Base-by-base conservation (phyloP, 768 basidiomycete genomes). In the Trametes cubensis region DNA sequence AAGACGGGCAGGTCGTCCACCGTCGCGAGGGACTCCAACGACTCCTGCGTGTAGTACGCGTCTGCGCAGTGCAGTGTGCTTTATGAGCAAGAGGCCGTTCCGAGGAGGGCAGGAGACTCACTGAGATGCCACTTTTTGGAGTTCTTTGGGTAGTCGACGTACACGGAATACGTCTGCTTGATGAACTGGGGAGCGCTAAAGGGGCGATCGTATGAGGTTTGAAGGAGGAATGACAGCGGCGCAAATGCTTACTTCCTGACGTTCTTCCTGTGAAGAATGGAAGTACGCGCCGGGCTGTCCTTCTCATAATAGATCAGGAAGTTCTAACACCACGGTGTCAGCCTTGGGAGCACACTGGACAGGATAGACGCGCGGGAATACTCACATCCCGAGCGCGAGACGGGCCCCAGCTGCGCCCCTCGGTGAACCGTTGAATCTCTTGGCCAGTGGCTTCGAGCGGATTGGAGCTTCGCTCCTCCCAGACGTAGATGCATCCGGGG, bases 1-100 rank as follows among this genome's bases (percentile, higher is more conserved):
- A 92, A 79, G 45, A 79, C 72, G 14, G 84, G 82, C 45, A 83
- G 73, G 52, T 89, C 83, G 54, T 88, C 81, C 46, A 92, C 80
- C 3, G 83, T 86, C 48, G 69, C 73, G 21, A 92, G 78, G 53
- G 77, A 75, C 54, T 86, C 79, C 34, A 84, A 71, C 0, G 85
- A 83, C 30, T 87, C 85, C 44, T 85, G 80, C 0, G 86, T 89
- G 69, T 86, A 91, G 74, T 92, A 92, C 10, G 90, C 90, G 67
- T 90, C 90, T 92, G 66, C 11, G 53, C 50, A 39, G 30, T 5
- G 6, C 39, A 39, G 30, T 5, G 6, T 26, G 39, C 11, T 25
- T n/a, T 26, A 23, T 60, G 15, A 64, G 58, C 18, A 14, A 18
- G 21, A 23, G 10, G 18, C 14, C 21, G 44, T 0, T 21, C n/a